Evolutionary conservation across 208 protist species (phyloP).

Genomic region (Borovskyia barvae): DNA sequence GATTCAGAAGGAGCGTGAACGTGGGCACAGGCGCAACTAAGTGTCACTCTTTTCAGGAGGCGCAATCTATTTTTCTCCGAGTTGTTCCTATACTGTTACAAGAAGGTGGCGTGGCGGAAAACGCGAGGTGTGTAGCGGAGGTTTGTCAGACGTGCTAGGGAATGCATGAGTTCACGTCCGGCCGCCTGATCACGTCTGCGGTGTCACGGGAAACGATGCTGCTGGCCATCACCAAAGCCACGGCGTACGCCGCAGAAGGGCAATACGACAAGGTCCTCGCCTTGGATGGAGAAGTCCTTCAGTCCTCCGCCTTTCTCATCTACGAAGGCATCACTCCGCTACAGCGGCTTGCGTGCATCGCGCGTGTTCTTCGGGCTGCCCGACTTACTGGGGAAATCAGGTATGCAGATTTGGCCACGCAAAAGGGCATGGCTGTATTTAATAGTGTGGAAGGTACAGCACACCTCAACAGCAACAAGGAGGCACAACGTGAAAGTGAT

Average conservation of each 20-base stretch:
- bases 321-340: constrained; percentile 12
- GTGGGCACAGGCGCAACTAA: neutral
- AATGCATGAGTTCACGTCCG: constrained; percentile 18
- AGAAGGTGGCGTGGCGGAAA: neutral
- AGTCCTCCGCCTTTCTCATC: constrained; percentile 19
- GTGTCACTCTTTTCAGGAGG: neutral
- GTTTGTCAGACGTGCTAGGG: constrained; percentile 8
- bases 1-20: neutral
- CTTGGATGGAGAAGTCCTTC: constrained; percentile 23
- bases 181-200: neutral
- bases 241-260: constrained; percentile 7
- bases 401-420: constrained; percentile 15
- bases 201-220: constrained; percentile 18
- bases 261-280: constrained; percentile 7
- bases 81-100: constrained; percentile 1
- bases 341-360: constrained; percentile 21
- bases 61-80: constrained; percentile 17
- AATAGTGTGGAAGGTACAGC: neutral
- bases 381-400: neutral
- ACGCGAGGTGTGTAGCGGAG: constrained; percentile 10
- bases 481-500: neutral
- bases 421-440: constrained; percentile 23
- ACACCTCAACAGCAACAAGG: neutral
- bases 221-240: neutral
- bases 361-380: constrained; percentile 9